These are phyloP conservation scores for Rostrohypoxylon terebratum DNA, from an alignment of 495 filamentous ascomycete genomes.

Conservation along the genomic window DNA sequence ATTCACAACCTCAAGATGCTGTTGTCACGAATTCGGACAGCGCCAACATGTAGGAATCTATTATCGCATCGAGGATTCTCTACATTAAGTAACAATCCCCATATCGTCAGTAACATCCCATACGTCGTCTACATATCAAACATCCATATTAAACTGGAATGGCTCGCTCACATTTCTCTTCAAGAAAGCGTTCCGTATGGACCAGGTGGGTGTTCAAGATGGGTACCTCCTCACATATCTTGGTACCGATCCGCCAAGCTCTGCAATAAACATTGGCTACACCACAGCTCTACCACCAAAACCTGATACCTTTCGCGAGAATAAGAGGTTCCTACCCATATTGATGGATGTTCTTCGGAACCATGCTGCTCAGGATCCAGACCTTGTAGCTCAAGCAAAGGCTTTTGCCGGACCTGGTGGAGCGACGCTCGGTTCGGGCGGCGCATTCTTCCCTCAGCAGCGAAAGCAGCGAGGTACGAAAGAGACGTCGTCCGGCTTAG, in stretches of 20 bases:
- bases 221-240: conserved; percentile 78
- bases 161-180: conserved; percentile 45
- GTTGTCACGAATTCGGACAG: conserved; percentile 38
- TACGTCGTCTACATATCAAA: background rate
- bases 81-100: conserved; percentile 56
- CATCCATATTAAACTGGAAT: conserved; percentile 5
- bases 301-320: conserved; percentile 79
- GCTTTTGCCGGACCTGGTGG: conserved; percentile 84
- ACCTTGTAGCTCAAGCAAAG: conserved; percentile 78
- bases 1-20: conserved; percentile 36
- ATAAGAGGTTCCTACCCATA: conserved; percentile 78
- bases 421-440: conserved; percentile 73
- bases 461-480: conserved; percentile 38
- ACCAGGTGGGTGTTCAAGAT: conserved; percentile 48
- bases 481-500: conserved; percentile 46
- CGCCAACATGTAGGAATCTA: conserved; percentile 35
- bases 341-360: conserved; percentile 77
- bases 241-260: conserved; percentile 75
- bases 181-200: conserved; percentile 78
- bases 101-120: conserved; percentile 57
- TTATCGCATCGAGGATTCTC: conserved; percentile 46
- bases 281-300: conserved; percentile 80
- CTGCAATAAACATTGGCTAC: conserved; percentile 78
- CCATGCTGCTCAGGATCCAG: conserved; percentile 78
- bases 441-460: conserved; percentile 67